phyloP scores from a whole-genome alignment of 768 basidiomycete genomes.

The Auricularia heimuer region DNA sequence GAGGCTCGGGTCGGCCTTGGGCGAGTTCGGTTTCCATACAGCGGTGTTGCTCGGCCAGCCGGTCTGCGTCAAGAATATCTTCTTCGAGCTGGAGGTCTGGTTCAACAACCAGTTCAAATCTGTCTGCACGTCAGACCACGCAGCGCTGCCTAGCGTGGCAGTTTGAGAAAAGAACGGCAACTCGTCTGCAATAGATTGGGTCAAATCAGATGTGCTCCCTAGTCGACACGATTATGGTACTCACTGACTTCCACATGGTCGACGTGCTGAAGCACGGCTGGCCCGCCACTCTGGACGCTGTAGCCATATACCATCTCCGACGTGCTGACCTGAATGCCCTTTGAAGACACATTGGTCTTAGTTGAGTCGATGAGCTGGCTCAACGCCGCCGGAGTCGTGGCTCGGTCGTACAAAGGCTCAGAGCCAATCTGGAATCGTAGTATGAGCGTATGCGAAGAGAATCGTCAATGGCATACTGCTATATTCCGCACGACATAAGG shows the following conservation, averaged over 20 bases:
- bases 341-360: neutral
- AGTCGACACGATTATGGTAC: neutral
- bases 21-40: neutral
- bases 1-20: neutral
- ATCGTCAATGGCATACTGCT: constrained; percentile 1
- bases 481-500: constrained; percentile 9
- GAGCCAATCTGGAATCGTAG: neutral
- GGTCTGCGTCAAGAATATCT: neutral
- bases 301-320: constrained; percentile 1
- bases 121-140: neutral
- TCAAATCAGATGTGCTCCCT: neutral
- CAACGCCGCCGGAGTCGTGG: neutral
- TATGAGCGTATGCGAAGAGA: neutral
- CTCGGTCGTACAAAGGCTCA: constrained; percentile 8
- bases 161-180: neutral
- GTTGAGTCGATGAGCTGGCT: neutral
- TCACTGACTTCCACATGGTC: neutral
- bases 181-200: neutral
- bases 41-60: neutral
- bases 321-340: neutral
- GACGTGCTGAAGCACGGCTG: neutral
- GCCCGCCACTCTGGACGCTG: neutral
- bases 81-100: neutral
- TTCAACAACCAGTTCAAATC: neutral
- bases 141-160: neutral